Evolutionary conservation across 2,329 filamentous ascomycete genomes (phyloP), one percentile per base, ranked within the genome.

Genomic region (Colletotrichum godetiae): DNA sequence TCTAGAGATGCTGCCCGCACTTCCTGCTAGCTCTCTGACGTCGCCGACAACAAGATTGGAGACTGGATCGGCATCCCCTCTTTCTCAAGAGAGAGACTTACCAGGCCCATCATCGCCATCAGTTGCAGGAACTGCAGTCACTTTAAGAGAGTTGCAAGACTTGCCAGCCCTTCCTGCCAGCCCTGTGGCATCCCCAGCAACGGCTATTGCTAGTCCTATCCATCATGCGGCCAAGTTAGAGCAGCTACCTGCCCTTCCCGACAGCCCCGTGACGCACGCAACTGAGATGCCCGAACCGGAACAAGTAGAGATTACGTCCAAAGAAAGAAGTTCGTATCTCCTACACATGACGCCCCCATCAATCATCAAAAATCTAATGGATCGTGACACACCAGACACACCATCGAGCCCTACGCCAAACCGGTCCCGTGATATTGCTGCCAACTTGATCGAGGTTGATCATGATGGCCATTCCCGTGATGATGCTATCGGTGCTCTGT

Each of bases 281-380:
- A 19, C 5, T 35, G 67, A 2, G 81, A 80, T 5, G 81, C 80
- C 69, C 80, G 82, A 86, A 49, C 82, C 83, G 24, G 81, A 81
- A 33, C 80, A 82, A 5, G 75, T 85, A 19, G 84, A 87, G 49
- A 71, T 84, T 19, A 83, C 81, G 72, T 84, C 82, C 7, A 85
- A 85, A 75, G 81, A 85, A 73, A 79, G 82, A 75, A 87, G 82
- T 76, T 85, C 83, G 13, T 84, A 85, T 75, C 76, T 86, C 19
- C 81, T 84, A 35, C 78, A 82, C 62, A 82, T 83, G 15, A 83
- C 82, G 29, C 82, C 86, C 2, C 78, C 81, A 15, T 80, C 81
- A 7, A 72, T 76, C 24, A 77, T 81, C 24, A 79, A 78, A 68
- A 79, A 76, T n/a, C 68, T 77, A 67, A 78, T 77, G 22, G 74